Conservation (phyloP, 1,284 basidiomycete genomes). For the Ganoderma meredithae region DNA sequence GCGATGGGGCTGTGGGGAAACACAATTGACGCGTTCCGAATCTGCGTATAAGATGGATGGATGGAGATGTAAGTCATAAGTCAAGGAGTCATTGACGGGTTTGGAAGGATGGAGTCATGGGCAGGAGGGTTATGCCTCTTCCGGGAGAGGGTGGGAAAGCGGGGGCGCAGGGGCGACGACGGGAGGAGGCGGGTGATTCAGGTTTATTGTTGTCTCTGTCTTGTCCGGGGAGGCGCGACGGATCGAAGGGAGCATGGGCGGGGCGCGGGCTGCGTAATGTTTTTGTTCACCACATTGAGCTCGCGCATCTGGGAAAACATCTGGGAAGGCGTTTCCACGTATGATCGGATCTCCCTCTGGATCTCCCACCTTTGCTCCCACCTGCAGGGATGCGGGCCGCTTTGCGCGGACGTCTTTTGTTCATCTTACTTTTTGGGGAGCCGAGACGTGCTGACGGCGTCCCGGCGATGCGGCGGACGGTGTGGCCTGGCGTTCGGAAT, state of each 20-base stretch:
- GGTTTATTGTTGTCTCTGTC: background rate
- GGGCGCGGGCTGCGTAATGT: conserved; percentile 7
- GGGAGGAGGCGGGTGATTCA: background rate
- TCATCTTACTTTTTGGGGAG: conserved; percentile 14
- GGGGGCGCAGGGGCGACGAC: background rate
- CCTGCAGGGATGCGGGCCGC: conserved; percentile 26
- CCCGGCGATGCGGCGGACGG: background rate
- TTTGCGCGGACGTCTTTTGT: conserved; percentile 27
- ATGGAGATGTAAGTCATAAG: background rate
- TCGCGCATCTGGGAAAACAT: background rate
- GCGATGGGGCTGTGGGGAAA: background rate
- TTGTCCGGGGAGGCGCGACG: conserved; percentile 6
- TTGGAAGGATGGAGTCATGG: conserved; percentile 4
- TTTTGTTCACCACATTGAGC: conserved; percentile 20
- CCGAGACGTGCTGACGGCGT: background rate
- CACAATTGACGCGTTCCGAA: conserved; percentile 13
- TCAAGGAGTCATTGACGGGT: background rate
- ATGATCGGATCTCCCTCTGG: conserved; percentile 26
- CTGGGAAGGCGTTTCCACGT: conserved; percentile 7
- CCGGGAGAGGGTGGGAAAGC: background rate
- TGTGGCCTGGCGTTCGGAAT: background rate
- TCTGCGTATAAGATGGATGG: background rate
- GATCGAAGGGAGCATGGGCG: conserved; percentile 11
- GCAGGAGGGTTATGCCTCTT: conserved; percentile 5
- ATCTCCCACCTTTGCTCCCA: conserved; percentile 3